These are phyloP conservation scores for Malassezia nana DNA, from an alignment of 1,284 basidiomycete species.

Conservation along the genomic window DNA sequence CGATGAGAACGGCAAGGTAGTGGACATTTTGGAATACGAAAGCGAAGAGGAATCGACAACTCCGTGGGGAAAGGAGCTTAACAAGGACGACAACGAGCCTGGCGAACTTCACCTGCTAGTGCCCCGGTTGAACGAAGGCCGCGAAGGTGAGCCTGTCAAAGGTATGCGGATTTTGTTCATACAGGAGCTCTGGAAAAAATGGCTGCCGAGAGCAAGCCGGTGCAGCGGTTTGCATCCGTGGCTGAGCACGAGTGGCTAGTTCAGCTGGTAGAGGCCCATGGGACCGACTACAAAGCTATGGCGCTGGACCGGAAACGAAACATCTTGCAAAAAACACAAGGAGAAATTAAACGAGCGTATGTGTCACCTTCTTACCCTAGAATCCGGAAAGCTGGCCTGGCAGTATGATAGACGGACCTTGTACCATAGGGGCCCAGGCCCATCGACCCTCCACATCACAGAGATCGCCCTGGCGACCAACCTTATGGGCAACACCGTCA, in stretches of 20 bases:
- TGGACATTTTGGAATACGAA: constrained; percentile 64
- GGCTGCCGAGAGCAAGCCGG: constrained; percentile 52
- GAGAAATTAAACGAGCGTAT: constrained; percentile 58
- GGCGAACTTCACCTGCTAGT: constrained; percentile 16
- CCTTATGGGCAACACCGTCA: constrained; percentile 11
- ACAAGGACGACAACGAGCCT: constrained; percentile 17
- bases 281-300: constrained; percentile 66
- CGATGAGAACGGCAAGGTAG: constrained; percentile 68
- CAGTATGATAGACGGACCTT: neutral
- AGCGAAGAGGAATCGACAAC: constrained; percentile 50
- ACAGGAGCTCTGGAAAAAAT: constrained; percentile 53
- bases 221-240: constrained; percentile 58
- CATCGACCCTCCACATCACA: neutral
- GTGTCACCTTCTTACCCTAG: constrained; percentile 12
- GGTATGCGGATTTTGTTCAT: constrained; percentile 2
- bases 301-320: constrained; percentile 70
- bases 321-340: constrained; percentile 72
- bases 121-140: constrained; percentile 5
- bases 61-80: constrained; percentile 45
- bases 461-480: neutral
- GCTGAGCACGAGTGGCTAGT: constrained; percentile 64
- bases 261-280: constrained; percentile 63
- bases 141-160: constrained; percentile 11
- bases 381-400: constrained; percentile 14
- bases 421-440: constrained; percentile 3